Conservation (phyloP, 441 rosid species). For the Bocquillonia castaneifolia region DNA sequence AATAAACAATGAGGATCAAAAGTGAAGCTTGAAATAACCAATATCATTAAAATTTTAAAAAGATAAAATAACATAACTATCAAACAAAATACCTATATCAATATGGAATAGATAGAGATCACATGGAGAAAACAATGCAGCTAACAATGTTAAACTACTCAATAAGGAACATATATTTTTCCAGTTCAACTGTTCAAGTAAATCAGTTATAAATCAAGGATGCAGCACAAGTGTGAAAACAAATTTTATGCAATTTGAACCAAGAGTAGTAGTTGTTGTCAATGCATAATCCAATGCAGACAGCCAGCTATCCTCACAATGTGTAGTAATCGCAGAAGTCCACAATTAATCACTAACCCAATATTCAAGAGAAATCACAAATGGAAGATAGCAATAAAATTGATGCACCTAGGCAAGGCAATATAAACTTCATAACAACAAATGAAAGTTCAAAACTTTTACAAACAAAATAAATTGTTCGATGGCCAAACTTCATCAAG, state of each 20-base stretch:
- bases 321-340: neutral
- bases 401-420: neutral
- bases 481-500: neutral
- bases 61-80: neutral
- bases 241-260: no score
- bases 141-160: neutral
- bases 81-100: neutral
- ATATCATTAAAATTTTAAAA: neutral
- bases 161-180: neutral
- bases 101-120: no score
- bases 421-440: neutral
- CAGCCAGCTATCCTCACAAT: neutral
- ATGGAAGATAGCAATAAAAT: neutral
- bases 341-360: neutral
- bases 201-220: neutral
- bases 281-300: neutral
- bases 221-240: neutral
- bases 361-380: neutral
- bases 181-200: neutral
- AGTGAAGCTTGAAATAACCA: constrained; percentile 4
- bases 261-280: neutral
- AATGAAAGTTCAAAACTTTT: neutral
- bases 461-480: neutral
- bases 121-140: neutral
- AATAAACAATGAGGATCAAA: neutral